Evolutionary conservation across 331 rosid genomes (phyloP), one percentile per base, ranked within the genome.

Genomic region (Saraca asoca): DNA sequence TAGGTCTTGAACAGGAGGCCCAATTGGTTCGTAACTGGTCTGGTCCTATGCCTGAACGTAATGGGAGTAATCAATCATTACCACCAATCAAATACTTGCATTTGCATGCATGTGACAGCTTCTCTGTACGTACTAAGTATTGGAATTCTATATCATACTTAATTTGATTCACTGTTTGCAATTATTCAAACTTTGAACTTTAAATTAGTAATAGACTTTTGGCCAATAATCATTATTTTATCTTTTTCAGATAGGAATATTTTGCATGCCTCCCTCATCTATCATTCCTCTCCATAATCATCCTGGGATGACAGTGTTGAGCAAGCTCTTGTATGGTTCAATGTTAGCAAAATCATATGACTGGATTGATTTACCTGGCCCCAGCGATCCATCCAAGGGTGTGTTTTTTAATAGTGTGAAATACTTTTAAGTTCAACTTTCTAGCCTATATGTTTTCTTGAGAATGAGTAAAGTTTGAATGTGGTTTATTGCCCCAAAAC

Each of bases 261-360:
- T 93, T 81, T 93, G 97, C 83, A 88, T 93, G 97, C 96, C 98
- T 1, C 91, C 97, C 24, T 74, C 82, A 35, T 88, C 98, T 29
- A 78, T 90, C 71, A 87, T 90, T 82, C 98, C 98, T 73, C 88
- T 90, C 52, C 98, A 93, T 67, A 83, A 93, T 75, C 98, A 93
- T 78, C 97, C 98, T 70, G 96, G 91, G 71, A 93, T 93, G 98
- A 90, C 96, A 19, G 97, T 93, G 55, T 75, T 90, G 71, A 90
- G 98, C 97, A 93, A 93, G 86, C 97, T 93, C 80, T 33, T 93
- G 52, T 93, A 93, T 72, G 98, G 98, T 57, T 76, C 98, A 34
- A 9, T 93, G 24, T 45, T 75, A 80, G 97, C 87, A 66, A 84
- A 76, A 75, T 90, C 98, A 50, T 93, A 85, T 48, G 98, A 93